phyloP scores from a whole-genome alignment of 2,329 filamentous ascomycete species.

The Hansfordia pulvinata region DNA sequence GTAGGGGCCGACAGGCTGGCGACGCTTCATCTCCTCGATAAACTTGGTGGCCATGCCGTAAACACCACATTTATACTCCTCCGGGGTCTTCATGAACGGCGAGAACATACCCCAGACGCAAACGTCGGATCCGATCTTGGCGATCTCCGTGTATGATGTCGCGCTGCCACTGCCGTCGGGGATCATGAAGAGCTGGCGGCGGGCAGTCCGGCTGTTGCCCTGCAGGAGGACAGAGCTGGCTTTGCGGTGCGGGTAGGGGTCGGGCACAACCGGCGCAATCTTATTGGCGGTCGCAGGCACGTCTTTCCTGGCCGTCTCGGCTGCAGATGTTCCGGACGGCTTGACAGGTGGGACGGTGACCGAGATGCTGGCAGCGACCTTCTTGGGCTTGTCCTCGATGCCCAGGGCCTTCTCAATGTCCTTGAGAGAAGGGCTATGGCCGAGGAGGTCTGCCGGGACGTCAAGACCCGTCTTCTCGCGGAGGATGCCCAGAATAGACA shows the following conservation, averaged over 20 bases:
- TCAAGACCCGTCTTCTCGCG: slow-evolving; percentile 38
- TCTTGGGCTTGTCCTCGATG: slow-evolving; percentile 26
- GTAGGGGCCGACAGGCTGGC: slow-evolving; percentile 57
- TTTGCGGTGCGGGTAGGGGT: slow-evolving; percentile 35
- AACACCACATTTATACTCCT: slow-evolving; percentile 51
- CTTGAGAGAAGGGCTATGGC: slow-evolving; percentile 46
- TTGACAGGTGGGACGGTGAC: no score
- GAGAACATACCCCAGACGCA: slow-evolving; percentile 50
- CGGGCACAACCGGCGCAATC: no score
- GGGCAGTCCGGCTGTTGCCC: slow-evolving; percentile 33
- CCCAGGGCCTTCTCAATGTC: slow-evolving; percentile 53
- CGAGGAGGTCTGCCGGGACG: slow-evolving; percentile 46
- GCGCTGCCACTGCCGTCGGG: slow-evolving; percentile 45
- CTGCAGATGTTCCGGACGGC: no score
- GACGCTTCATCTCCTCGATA: slow-evolving; percentile 55
- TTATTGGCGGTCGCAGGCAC: slow-evolving; percentile 19
- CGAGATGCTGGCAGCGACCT: slow-evolving; percentile 13
- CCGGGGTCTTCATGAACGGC: slow-evolving; percentile 56
- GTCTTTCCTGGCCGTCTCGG: slow-evolving; percentile 9
- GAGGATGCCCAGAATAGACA: slow-evolving; percentile 39
- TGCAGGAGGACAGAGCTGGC: slow-evolving; percentile 30
- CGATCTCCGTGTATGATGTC: slow-evolving; percentile 52
- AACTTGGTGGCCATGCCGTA: slow-evolving; percentile 52
- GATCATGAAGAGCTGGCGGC: slow-evolving; percentile 36
- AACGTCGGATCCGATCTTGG: slow-evolving; percentile 32